Evolutionary conservation across 306 rosid species (phyloP), one percentile per base, ranked within the genome.

Genomic region (Neltuma alba): DNA sequence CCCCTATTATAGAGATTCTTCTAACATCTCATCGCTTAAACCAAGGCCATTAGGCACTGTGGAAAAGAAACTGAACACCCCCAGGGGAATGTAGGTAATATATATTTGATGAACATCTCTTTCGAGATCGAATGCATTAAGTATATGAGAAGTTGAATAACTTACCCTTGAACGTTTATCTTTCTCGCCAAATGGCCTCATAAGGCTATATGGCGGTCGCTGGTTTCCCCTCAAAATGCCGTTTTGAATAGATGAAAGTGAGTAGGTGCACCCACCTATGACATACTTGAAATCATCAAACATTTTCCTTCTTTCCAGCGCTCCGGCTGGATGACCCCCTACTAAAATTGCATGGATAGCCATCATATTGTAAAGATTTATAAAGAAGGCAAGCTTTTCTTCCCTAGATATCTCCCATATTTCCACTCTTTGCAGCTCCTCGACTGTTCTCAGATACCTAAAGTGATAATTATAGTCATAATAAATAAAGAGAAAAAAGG

Each of bases 341-440:
- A 89, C 84, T 66, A 85, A 70, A 70, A 95, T 88, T 41, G 97
- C 97, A 83, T 91, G 99, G 81, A 95, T 91, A 76, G 89, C 93
- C 97, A 92, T 95, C 99, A 92, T 89, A 83, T 94, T 95, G 81
- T 92, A 89, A 55, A 95, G 97, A 90, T 95, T 95, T 79, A 95
- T 87, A 73, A 91, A 95, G 91, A 95, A 95, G 61, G 99, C 89
- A 73, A 95, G 95, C 78, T 86, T 92, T 82, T 95, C 97, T 81
- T 95, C 99, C 86, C 97, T 93, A 30, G 92, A 41, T 80, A 88
- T 67, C 34, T 85, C 87, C 70, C 77, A 87, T 70, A 89, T 66
- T 86, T 95, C 94, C 28, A 90, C 99, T 83, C 99, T 86, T 85
- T 94, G 97, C 64, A 94, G 97, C 92, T 92, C 99, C 83, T 91